phyloP scores from a whole-genome alignment of 2,329 filamentous ascomycete species.

The Aspergillus jensenii region DNA sequence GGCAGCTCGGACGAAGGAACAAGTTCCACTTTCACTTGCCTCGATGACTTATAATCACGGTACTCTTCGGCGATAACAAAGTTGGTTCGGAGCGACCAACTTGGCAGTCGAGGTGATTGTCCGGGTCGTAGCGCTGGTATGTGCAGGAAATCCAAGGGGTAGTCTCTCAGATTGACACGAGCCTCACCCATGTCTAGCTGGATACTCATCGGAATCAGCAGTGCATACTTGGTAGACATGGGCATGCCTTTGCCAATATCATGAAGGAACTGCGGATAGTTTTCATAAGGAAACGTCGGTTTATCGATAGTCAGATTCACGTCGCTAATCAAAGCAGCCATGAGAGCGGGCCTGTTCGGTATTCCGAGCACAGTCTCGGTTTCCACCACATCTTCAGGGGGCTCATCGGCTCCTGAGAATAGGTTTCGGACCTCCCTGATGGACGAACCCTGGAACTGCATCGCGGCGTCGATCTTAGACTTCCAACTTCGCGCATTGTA shows the following conservation, averaged over 20 bases:
- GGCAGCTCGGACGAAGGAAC: slow-evolving; percentile 66
- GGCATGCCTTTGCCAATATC: slow-evolving; percentile 97
- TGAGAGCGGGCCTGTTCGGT: slow-evolving; percentile 78
- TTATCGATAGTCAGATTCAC: slow-evolving; percentile 85
- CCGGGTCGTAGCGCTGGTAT: slow-evolving; percentile 78
- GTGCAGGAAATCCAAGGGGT: slow-evolving; percentile 87
- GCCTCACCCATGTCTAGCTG: slow-evolving; percentile 89
- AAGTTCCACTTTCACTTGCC: slow-evolving; percentile 79
- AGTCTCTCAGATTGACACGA: slow-evolving; percentile 83
- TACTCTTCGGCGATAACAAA: slow-evolving; percentile 97
- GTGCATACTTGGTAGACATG: slow-evolving; percentile 81
- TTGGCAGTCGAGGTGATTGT: slow-evolving; percentile 76
- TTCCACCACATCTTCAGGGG: slow-evolving; percentile 79
- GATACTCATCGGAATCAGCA: slow-evolving; percentile 87
- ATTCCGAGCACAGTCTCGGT: slow-evolving; percentile 82
- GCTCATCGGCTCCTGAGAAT: slow-evolving; percentile 79
- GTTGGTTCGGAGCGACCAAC: slow-evolving; percentile 80
- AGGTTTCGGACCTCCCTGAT: slow-evolving; percentile 75
- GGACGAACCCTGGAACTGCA: slow-evolving; percentile 66
- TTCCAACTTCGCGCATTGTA: slow-evolving; percentile 93
- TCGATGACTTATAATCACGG: slow-evolving; percentile 73
- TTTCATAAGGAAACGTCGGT: slow-evolving; percentile 80
- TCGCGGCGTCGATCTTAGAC: slow-evolving; percentile 77
- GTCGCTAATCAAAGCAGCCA: slow-evolving; percentile 79
- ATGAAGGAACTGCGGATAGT: slow-evolving; percentile 81